Conservation (phyloP, 2,329 filamentous ascomycete genomes). For the Ophiocordyceps sinensis region DNA sequence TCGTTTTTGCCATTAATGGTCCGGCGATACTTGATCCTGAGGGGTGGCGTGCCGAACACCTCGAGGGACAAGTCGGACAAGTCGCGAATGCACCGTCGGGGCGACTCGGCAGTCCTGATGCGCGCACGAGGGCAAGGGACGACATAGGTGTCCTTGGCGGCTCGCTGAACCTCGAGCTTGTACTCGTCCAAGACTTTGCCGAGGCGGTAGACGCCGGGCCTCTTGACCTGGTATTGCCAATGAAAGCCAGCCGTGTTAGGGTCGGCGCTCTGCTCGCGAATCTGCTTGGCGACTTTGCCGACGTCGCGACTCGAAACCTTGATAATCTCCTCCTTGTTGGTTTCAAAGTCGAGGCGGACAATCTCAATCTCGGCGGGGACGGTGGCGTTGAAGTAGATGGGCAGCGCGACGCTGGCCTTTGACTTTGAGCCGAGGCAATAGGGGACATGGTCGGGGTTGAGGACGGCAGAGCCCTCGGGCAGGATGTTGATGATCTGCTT, state of each 20-base stretch:
- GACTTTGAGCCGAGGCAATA: slow-evolving; percentile 63
- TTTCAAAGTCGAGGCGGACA: slow-evolving; percentile 73
- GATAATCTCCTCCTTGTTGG: slow-evolving; percentile 65
- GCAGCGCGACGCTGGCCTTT: slow-evolving; percentile 49
- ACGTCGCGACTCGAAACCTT: slow-evolving; percentile 61
- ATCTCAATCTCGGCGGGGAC: slow-evolving; percentile 79
- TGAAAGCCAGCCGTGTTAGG: slow-evolving; percentile 45
- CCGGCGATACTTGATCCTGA: slow-evolving; percentile 86
- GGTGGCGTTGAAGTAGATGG: slow-evolving; percentile 88
- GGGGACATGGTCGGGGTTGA: slow-evolving; percentile 69
- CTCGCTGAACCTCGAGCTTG: slow-evolving; percentile 77
- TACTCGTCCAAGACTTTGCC: slow-evolving; percentile 82
- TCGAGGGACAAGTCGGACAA: slow-evolving; percentile 73
- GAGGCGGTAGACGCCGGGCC: slow-evolving; percentile 76
- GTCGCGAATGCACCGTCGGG: slow-evolving; percentile 70
- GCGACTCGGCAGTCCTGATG: slow-evolving; percentile 47
- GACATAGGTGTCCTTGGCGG: slow-evolving; percentile 64
- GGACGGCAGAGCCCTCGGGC: slow-evolving; percentile 81
- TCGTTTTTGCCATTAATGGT: slow-evolving; percentile 72
- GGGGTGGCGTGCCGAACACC: slow-evolving; percentile 75
- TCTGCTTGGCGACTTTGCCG: slow-evolving; percentile 56
- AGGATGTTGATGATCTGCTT: slow-evolving; percentile 97
- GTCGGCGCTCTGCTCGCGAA: slow-evolving; percentile 51
- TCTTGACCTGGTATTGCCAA: slow-evolving; percentile 64
- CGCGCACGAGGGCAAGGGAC: slow-evolving; percentile 71